A percentile compares a stretch with the other conserved stretches of the same genome.
These are phyloP conservation scores for Physcomitrellopsis africana DNA, from an alignment of 225 moss, liverwort and hornwort genomes.

Conservation along the genomic window DNA sequence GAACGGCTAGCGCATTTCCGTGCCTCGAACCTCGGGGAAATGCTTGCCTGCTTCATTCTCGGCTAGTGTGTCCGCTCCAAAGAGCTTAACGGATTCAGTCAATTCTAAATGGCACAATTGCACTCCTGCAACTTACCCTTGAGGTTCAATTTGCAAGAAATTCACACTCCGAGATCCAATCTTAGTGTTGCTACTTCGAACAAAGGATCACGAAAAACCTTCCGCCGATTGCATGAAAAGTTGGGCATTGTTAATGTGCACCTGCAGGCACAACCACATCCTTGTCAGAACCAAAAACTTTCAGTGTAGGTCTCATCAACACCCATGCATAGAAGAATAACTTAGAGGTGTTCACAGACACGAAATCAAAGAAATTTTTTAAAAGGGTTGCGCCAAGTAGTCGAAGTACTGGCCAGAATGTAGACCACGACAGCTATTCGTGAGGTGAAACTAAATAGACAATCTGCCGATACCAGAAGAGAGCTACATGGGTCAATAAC, in stretches of 20 bases:
- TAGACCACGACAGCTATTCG: neutral
- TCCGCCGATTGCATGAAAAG: neutral
- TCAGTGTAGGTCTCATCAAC: neutral
- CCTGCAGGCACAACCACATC: constrained; percentile 26
- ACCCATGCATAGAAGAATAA: neutral
- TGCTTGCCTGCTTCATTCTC: constrained; percentile 23
- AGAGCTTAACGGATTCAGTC: neutral
- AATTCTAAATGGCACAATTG: neutral
- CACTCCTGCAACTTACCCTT: constrained; percentile 9
- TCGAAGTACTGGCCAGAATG: neutral
- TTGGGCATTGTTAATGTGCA: neutral
- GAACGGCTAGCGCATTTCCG: constrained; percentile 2
- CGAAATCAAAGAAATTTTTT: neutral
- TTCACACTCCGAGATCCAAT: neutral
- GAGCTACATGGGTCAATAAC: too few relatives aligned
- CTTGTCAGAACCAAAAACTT: constrained; percentile 7
- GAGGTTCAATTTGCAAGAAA: neutral
- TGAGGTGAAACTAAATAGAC: neutral
- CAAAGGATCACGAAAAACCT: neutral
- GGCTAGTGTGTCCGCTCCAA: neutral
- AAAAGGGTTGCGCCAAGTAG: neutral
- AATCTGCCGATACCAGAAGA: too few relatives aligned
- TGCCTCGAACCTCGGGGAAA: constrained; percentile 2
- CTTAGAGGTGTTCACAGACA: neutral
- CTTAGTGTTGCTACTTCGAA: neutral